phyloP scores from a whole-genome alignment of 1,139 yeast genomes.

The Tardiomyces digboiensis region DNA sequence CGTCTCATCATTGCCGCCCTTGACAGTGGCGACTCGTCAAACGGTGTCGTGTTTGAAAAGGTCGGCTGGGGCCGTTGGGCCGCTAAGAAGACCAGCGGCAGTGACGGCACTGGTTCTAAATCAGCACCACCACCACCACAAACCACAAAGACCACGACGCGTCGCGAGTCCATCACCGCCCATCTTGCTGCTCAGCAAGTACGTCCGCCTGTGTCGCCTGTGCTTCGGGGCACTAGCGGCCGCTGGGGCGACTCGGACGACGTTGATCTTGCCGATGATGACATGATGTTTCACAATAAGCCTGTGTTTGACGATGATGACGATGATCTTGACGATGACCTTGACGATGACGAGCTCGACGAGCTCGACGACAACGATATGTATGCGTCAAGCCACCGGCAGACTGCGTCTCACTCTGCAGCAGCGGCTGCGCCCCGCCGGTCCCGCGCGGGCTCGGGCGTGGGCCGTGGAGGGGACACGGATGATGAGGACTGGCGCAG shows the following conservation, averaged over 20 bases:
- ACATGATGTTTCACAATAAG: conserved; percentile 16
- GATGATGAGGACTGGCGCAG: conserved; percentile 97
- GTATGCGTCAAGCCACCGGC: conserved; percentile 2
- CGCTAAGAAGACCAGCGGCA: conserved; percentile 43
- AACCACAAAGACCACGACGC: conserved; percentile 9
- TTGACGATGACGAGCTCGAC: conserved; percentile 28
- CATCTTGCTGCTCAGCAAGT: conserved; percentile 7
- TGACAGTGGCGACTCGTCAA: conserved; percentile 57
- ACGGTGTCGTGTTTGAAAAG: conserved; percentile 70
- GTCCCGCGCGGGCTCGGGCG: neutral
- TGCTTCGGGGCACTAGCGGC: conserved; percentile 12
- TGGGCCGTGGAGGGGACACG: conserved; percentile 39
- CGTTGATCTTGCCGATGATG: conserved; percentile 22
- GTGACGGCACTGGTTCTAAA: conserved; percentile 5
- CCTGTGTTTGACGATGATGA: conserved; percentile 22
- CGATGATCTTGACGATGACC: conserved; percentile 15
- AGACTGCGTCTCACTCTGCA: conserved; percentile 21
- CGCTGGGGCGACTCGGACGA: conserved; percentile 18
- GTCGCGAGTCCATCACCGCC: conserved; percentile 45
- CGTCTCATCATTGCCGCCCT: conserved; percentile 83
- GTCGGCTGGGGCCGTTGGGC: conserved; percentile 99
- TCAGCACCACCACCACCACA: conserved; percentile 13
- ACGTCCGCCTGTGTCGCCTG: conserved; percentile 17
- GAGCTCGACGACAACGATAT: conserved; percentile 17
- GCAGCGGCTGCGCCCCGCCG: conserved; percentile 18